Base-by-base conservation (phyloP, 2,329 filamentous ascomycete species). In the Periconia sp. region DNA sequence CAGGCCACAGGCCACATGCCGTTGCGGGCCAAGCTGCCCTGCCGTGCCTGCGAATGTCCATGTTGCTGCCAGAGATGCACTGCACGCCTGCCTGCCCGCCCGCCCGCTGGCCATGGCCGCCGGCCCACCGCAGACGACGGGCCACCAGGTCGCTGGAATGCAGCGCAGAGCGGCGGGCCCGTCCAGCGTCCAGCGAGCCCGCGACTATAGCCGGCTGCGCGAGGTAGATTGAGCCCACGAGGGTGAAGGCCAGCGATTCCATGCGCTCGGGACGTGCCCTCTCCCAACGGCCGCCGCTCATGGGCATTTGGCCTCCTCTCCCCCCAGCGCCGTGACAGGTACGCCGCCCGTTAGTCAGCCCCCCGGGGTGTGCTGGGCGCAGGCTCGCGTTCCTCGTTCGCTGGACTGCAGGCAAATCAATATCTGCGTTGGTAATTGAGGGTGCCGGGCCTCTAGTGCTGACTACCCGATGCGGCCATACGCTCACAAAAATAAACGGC, bases 321-420 rank as follows among this genome's bases (percentile, higher is more conserved):
- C 10, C 18, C 4, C 10, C 8, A 7, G 17, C 17, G 17, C 19
- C 12, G 4, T 48, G 39, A 43, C 39, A 43, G 24, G 32, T 40
- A 38, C 23, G 32, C 37, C n/a, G 23, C 36, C 18, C 16, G 33
- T 36, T 43, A 39, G 44, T 47, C 44, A 43, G 37, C 37, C 22
- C 22, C 21, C n/a, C n/a, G n/a, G n/a, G n/a, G n/a, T n/a, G n/a
- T n/a, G n/a, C n/a, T n/a, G n/a, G n/a, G n/a, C n/a, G n/a, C n/a
- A n/a, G n/a, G n/a, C n/a, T n/a, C n/a, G n/a, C n/a, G n/a, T n/a
- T n/a, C n/a, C n/a, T n/a, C n/a, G n/a, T n/a, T n/a, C n/a, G n/a
- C n/a, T n/a, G n/a, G n/a, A n/a, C n/a, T n/a, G n/a, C 25, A 11
- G 40, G 18, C 15, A 16, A 33, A 25, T 8, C 40, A 28, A 18